These are phyloP conservation scores for Smallanthus sonchifolius DNA, from an alignment of 129 eudicot species.

Conservation along the genomic window DNA sequence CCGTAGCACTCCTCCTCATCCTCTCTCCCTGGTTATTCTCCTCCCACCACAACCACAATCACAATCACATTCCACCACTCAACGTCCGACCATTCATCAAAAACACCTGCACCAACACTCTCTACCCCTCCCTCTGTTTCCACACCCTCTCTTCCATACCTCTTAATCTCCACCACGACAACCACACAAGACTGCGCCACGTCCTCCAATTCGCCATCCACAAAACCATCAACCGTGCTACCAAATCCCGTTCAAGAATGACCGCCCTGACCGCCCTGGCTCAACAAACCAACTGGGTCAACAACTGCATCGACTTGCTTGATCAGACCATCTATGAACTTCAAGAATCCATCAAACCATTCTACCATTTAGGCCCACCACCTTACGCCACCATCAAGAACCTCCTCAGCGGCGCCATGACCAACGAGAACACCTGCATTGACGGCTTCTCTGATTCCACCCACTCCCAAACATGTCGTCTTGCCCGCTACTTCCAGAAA, in stretches of 20 bases:
- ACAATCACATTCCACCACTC: background rate
- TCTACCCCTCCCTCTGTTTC: slow-evolving; percentile 54
- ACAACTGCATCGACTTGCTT: slow-evolving; percentile 61
- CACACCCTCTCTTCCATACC: slow-evolving; percentile 43
- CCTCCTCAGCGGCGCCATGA: slow-evolving; percentile 90
- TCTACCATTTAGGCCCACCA: background rate
- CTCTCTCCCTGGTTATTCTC: slow-evolving; percentile 27
- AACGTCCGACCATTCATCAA: slow-evolving; percentile 34
- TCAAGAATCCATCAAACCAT: slow-evolving; percentile 38
- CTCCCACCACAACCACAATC: background rate
- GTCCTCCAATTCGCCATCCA: slow-evolving; percentile 44
- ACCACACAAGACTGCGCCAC: slow-evolving; percentile 18
- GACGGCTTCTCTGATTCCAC: slow-evolving; percentile 51
- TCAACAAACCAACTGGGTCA: slow-evolving; percentile 37
- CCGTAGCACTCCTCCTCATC: slow-evolving; percentile 24
- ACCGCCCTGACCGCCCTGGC: slow-evolving; percentile 12
- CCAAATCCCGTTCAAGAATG: slow-evolving; percentile 20
- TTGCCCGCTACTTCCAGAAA: slow-evolving; percentile 34
- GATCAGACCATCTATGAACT: slow-evolving; percentile 70
- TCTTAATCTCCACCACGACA: background rate
- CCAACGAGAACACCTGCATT: slow-evolving; percentile 80
- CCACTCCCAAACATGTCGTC: slow-evolving; percentile 3
- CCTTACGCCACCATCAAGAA: slow-evolving; percentile 52
- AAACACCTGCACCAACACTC: slow-evolving; percentile 54
- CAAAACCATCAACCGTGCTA: slow-evolving; percentile 36